These are phyloP conservation scores for Scedosporium apiospermum DNA, from an alignment of 2,329 filamentous ascomycete species.

Conservation along the genomic window DNA sequence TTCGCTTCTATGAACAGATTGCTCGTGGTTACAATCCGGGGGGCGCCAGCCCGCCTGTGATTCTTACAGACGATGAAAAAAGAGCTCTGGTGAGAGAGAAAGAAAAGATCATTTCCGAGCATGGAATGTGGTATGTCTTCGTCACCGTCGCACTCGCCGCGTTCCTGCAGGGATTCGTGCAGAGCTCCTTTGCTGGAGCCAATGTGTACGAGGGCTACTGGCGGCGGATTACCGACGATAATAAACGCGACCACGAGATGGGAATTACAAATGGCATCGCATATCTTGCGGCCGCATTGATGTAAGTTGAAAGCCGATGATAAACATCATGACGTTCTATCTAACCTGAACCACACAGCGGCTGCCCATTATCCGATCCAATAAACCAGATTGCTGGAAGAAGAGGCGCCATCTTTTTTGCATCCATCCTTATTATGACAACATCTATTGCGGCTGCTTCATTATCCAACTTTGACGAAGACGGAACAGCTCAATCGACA, in stretches of 20 bases:
- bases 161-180: slow-evolving; percentile 33
- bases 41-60: background rate
- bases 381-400: slow-evolving; percentile 28
- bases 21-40: slow-evolving; percentile 17
- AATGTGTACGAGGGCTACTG: slow-evolving; percentile 20
- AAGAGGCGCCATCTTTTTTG: slow-evolving; percentile 26
- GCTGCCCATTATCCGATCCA: slow-evolving; percentile 25
- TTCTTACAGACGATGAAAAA: slow-evolving; percentile 24
- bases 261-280: slow-evolving; percentile 26
- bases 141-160: slow-evolving; percentile 33
- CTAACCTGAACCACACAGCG: slow-evolving; percentile 6
- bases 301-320: slow-evolving; percentile 8
- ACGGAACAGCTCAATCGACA: slow-evolving; percentile 9
- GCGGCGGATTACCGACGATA: slow-evolving; percentile 7
- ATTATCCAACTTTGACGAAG: background rate
- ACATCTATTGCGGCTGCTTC: slow-evolving; percentile 25
- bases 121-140: slow-evolving; percentile 28
- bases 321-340: background rate
- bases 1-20: slow-evolving; percentile 26
- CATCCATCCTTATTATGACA: slow-evolving; percentile 25
- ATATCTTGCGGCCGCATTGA: slow-evolving; percentile 23
- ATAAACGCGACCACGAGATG: slow-evolving; percentile 18
- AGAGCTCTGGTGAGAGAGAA: slow-evolving; percentile 25
- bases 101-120: slow-evolving; percentile 28
- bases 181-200: slow-evolving; percentile 33